These are phyloP conservation scores for Epicoccum sorghinum DNA, from an alignment of 2,329 filamentous ascomycete species.

Conservation along the genomic window DNA sequence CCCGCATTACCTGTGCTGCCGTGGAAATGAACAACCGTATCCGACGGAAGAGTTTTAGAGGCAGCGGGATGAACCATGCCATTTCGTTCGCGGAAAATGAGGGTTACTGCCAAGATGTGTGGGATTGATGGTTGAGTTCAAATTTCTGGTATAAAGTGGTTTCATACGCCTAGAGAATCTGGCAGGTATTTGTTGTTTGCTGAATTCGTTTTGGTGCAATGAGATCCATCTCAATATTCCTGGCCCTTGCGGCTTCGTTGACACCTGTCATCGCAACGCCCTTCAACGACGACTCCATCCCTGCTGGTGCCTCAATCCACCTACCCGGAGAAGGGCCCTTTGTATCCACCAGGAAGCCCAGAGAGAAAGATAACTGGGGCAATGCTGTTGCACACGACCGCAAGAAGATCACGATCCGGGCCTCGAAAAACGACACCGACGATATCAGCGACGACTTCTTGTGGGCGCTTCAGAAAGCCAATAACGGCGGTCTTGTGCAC, in stretches of 20 bases:
- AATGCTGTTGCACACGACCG: conserved; percentile 45
- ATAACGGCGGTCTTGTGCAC: conserved; percentile 64
- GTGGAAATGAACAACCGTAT: conserved; percentile 20
- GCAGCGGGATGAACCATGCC: conserved; percentile 21
- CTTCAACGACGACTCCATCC: conserved; percentile 16
- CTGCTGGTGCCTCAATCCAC: conserved; percentile 25
- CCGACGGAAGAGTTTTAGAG: background rate
- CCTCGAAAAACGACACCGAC: conserved; percentile 60
- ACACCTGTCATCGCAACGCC: conserved; percentile 22
- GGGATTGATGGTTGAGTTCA: background rate
- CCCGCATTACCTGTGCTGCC: conserved; percentile 16
- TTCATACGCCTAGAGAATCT: background rate
- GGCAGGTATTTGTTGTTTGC: background rate
- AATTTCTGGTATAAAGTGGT: background rate
- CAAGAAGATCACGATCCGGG: conserved; percentile 58
- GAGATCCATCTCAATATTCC: conserved; percentile 26
- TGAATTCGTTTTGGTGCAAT: conserved; percentile 14
- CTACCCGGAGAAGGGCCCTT: background rate
- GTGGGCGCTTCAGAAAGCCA: conserved; percentile 61
- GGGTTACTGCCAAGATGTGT: background rate
- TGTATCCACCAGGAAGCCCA: conserved; percentile 14
- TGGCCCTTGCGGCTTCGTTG: conserved; percentile 20
- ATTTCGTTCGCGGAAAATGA: background rate
- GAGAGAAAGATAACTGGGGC: conserved; percentile 39
- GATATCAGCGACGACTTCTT: conserved; percentile 64